Evolutionary conservation across 192 early-diverging fungal species (phyloP), one percentile per base, ranked within the genome.

Genomic region (Helicostylum pulchrum): DNA sequence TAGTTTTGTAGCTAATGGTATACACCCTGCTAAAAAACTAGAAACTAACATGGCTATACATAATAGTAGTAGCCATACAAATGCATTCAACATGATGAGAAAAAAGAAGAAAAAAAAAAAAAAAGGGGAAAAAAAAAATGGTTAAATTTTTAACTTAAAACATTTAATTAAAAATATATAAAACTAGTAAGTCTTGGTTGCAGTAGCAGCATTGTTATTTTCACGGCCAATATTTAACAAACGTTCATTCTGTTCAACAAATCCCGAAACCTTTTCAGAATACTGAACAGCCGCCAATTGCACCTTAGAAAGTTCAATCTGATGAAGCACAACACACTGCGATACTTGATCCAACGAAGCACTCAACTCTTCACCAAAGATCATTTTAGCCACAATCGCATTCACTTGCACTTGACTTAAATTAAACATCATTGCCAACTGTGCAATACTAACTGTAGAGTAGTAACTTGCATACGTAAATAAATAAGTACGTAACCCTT

Each of bases 401-500:
- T 88, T 73, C 23, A 95, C 92, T 47, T 71, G 70, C 46, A 65
- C 17, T 10, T 75, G 46, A n/a, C 85, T 71, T 42, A 99, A 81
- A 53, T 81, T 85, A 78, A 99, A 99, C 95, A 97, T 97, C 50
- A 73, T 66, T 7, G 88, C 76, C 23, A 99, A 86, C 57, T 90
- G 86, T 2, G 84, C 84, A 44, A 97, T 73, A 26, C 90, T 86
- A 49, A 99, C 72, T 0, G 94, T 89, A 52, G 93, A 90, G 77
- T 96, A 97, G 78, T 92, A 87, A 7, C 88, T 84, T 36, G 93
- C 82, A 77, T 92, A 94, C 17, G 92, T 88, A 74, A 98, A 97
- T 65, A 99, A 74, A 76, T 95, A 99, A 21, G 96, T 97, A 62
- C 94, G 92, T 52, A 99, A 83, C 19, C 89, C 93, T 75, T 96